These are phyloP conservation scores for Xylariaceae sp. DNA, from an alignment of 2,329 filamentous ascomycete genomes.

Conservation along the genomic window DNA sequence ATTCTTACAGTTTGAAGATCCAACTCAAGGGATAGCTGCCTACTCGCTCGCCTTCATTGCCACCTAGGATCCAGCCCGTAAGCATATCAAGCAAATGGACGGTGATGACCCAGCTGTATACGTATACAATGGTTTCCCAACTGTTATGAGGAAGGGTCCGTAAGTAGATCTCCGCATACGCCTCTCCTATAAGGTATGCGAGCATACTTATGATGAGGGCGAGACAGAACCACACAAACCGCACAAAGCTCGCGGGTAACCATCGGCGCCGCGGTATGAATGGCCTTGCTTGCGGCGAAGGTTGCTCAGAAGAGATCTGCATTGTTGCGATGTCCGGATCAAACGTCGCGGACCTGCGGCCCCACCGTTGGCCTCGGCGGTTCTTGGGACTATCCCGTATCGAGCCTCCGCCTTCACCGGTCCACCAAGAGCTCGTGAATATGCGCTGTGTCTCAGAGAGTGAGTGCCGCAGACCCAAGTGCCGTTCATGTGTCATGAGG, in stretches of 20 bases:
- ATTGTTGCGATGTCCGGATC: constrained; percentile 34
- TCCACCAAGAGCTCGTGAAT: constrained; percentile 63
- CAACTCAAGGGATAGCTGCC: constrained; percentile 66
- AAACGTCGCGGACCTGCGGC: constrained; percentile 35
- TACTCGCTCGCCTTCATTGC: constrained; percentile 60
- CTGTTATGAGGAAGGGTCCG: constrained; percentile 61
- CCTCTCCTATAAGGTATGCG: constrained; percentile 63
- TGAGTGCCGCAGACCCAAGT: constrained; percentile 54
- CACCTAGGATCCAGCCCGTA: constrained; percentile 62
- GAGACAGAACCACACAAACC: constrained; percentile 65
- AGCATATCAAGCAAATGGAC: constrained; percentile 60
- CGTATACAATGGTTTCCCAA: constrained; percentile 62
- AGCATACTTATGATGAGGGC: constrained; percentile 58
- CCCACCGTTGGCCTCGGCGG: constrained; percentile 34
- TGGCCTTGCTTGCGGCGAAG: constrained; percentile 23
- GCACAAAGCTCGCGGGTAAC: constrained; percentile 61
- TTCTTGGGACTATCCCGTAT: constrained; percentile 35
- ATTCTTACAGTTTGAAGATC: constrained; percentile 61
- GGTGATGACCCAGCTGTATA: constrained; percentile 64
- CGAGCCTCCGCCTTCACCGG: constrained; percentile 50
- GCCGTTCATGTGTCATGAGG: constrained; percentile 58
- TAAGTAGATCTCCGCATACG: constrained; percentile 64
- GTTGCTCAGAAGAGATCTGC: constrained; percentile 23
- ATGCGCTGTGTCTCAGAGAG: constrained; percentile 63
- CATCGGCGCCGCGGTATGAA: constrained; percentile 47